phyloP scores from a whole-genome alignment of 768 basidiomycete genomes.

The Mycena floridula region DNA sequence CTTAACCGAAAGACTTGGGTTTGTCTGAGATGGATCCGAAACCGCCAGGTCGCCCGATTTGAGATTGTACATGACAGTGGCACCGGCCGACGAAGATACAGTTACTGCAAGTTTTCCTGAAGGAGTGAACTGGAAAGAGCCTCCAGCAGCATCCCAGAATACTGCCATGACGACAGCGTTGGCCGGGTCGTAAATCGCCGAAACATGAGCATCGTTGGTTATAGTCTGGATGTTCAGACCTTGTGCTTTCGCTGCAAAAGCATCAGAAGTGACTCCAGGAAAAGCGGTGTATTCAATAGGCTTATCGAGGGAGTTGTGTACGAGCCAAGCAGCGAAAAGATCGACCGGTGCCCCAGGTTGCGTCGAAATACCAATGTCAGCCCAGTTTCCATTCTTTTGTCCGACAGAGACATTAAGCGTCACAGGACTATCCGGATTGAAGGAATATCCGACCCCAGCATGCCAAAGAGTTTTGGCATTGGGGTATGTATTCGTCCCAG shows the following conservation, averaged over 20 bases:
- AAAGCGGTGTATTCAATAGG: slow-evolving; percentile 49
- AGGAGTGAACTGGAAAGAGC: slow-evolving; percentile 33
- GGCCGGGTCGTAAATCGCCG: slow-evolving; percentile 43
- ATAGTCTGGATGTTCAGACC: slow-evolving; percentile 27
- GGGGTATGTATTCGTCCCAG: neutral
- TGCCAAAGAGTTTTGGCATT: slow-evolving; percentile 49
- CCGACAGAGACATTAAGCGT: slow-evolving; percentile 35
- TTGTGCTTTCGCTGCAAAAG: slow-evolving; percentile 34
- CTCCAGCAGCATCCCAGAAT: slow-evolving; percentile 49
- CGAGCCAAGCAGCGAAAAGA: slow-evolving; percentile 60
- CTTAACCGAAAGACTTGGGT: too few relatives aligned
- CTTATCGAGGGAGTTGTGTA: slow-evolving; percentile 23
- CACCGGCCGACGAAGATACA: slow-evolving; percentile 35
- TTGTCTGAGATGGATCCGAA: slow-evolving; percentile 65
- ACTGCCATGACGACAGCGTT: slow-evolving; percentile 40
- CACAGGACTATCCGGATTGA: slow-evolving; percentile 33
- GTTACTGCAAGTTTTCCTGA: too few relatives aligned
- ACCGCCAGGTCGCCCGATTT: slow-evolving; percentile 40
- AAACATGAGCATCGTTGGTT: slow-evolving; percentile 40
- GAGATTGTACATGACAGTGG: slow-evolving; percentile 37
- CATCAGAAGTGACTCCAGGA: slow-evolving; percentile 36
- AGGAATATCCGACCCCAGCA: slow-evolving; percentile 54
- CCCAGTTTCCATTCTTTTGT: slow-evolving; percentile 53
- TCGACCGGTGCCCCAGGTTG: slow-evolving; percentile 51
- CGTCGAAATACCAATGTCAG: slow-evolving; percentile 54